A percentile compares a stretch with the other conserved stretches of the same genome.
phyloP scores from a whole-genome alignment of 352 stramenopile species.

The Detonula confervacea region DNA sequence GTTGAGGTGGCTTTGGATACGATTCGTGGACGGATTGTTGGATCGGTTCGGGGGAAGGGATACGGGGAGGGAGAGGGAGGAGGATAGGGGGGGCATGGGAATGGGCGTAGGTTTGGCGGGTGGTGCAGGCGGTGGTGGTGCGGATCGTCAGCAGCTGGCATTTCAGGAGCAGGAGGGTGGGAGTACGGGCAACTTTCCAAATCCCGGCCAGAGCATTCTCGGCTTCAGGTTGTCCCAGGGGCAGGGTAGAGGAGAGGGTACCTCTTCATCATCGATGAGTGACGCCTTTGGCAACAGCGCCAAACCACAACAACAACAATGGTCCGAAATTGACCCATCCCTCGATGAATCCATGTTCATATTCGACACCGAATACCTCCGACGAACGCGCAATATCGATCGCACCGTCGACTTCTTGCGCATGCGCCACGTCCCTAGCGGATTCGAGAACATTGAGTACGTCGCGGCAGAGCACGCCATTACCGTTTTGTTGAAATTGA shows the following conservation, averaged over 20 bases:
- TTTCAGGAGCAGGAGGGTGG: constrained; percentile 40
- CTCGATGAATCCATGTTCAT: constrained; percentile 66
- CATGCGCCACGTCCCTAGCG: constrained; percentile 76
- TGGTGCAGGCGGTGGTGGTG: too few species aligned
- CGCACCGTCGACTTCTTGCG: constrained; percentile 77
- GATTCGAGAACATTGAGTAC: constrained; percentile 53
- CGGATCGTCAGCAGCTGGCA: constrained; percentile 6
- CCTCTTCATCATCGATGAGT: constrained; percentile 15
- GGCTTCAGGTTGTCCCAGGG: constrained; percentile 21
- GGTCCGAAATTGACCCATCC: constrained; percentile 42
- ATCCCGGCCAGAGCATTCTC: constrained; percentile 20
- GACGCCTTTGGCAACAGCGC: too few species aligned
- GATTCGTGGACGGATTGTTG: constrained; percentile 67
- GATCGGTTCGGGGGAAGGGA: constrained; percentile 57
- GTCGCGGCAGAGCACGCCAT: constrained; percentile 60
- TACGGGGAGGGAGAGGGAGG: neutral
- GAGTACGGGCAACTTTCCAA: constrained; percentile 35
- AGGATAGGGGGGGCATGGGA: constrained; percentile 1
- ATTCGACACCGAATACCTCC: constrained; percentile 63
- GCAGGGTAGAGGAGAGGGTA: neutral
- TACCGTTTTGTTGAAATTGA: constrained; percentile 45
- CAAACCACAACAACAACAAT: too few species aligned
- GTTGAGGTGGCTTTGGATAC: constrained; percentile 74
- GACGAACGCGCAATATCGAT: constrained; percentile 59
- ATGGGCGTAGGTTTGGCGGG: too few species aligned